These are phyloP conservation scores for Parmales sp. DNA, from an alignment of 108 stramenopile genomes.

Conservation along the genomic window DNA sequence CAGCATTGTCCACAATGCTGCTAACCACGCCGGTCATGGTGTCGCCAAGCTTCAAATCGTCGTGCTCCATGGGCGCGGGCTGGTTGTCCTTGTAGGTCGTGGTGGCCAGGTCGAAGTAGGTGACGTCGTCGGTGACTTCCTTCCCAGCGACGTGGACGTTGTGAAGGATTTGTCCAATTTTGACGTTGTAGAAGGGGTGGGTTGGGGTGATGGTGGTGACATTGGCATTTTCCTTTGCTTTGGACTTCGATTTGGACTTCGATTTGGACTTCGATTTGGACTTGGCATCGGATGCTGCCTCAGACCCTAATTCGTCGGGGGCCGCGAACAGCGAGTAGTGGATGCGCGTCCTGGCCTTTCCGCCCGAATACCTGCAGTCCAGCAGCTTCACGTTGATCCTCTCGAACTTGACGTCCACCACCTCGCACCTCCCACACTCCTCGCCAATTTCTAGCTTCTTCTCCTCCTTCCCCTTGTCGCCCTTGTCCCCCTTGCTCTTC, in stretches of 20 bases:
- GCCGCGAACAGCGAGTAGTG: not conserved
- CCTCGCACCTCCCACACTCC: not conserved
- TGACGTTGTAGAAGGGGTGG: conserved; percentile 67
- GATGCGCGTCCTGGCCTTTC: not conserved
- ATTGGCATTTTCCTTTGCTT: conserved; percentile 18
- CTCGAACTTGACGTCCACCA: conserved; percentile 1
- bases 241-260: conserved; percentile 32
- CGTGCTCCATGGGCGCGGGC: not conserved
- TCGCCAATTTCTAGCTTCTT: not conserved
- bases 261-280: too few relatives aligned
- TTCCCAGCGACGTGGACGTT: conserved; percentile 44
- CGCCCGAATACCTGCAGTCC: not conserved
- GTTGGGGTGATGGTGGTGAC: conserved; percentile 31
- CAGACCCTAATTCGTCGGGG: not conserved
- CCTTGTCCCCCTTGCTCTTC: not conserved
- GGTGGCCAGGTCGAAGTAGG: conserved; percentile 45
- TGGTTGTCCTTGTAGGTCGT: not conserved
- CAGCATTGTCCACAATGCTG: conserved; percentile 24
- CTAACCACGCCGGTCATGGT: not conserved
- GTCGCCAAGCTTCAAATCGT: not conserved
- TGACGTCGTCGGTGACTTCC: conserved; percentile 34
- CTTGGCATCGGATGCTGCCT: not conserved
- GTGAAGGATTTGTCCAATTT: conserved; percentile 32
- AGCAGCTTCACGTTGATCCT: conserved; percentile 2
- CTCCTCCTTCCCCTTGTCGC: not conserved